A percentile compares a stretch with the other conserved stretches of the same genome.
Evolutionary conservation across 768 basidiomycete species (phyloP).

Genomic region (Boletus rex-veris): DNA sequence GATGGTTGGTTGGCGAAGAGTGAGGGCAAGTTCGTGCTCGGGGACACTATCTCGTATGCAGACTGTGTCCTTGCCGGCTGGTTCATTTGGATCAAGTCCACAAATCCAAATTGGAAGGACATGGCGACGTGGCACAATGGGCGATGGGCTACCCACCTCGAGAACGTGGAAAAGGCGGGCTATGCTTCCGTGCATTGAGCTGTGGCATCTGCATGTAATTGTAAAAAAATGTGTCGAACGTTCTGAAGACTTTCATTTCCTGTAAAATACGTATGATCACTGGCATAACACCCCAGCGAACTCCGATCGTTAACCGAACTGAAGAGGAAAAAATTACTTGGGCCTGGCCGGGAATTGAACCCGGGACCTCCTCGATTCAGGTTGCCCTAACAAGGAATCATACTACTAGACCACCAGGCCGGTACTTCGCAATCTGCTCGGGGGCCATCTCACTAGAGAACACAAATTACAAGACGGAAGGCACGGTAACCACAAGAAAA

Average conservation of each 20-base stretch:
- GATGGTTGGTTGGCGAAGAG: slow-evolving; percentile 31
- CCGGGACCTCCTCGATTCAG: slow-evolving; percentile 53
- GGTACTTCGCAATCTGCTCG: fast-evolving
- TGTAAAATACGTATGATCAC: background rate
- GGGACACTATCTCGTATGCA: slow-evolving; percentile 32
- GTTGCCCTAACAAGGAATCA: slow-evolving; percentile 60
- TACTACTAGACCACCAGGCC: slow-evolving; percentile 65
- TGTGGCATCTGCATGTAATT: background rate
- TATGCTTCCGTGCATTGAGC: slow-evolving; percentile 25
- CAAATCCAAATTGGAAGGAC: slow-evolving; percentile 33
- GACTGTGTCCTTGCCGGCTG: slow-evolving; percentile 35
- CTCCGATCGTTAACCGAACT: background rate
- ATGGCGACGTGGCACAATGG: slow-evolving; percentile 38
- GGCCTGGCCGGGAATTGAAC: slow-evolving; percentile 60
- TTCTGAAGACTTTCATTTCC: background rate
- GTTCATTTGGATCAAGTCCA: slow-evolving; percentile 35
- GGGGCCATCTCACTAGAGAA: background rate
- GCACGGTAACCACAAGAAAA: background rate
- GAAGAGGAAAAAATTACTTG: slow-evolving; percentile 5
- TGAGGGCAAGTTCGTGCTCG: slow-evolving; percentile 33
- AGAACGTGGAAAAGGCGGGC: slow-evolving; percentile 26
- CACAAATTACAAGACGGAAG: background rate
- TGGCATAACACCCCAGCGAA: background rate
- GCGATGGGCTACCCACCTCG: slow-evolving; percentile 35
- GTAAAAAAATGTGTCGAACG: background rate